A percentile compares a stretch with the other conserved stretches of the same genome.
phyloP scores from a whole-genome alignment of 176 grass and related monocot species.

The Oryza punctata region DNA sequence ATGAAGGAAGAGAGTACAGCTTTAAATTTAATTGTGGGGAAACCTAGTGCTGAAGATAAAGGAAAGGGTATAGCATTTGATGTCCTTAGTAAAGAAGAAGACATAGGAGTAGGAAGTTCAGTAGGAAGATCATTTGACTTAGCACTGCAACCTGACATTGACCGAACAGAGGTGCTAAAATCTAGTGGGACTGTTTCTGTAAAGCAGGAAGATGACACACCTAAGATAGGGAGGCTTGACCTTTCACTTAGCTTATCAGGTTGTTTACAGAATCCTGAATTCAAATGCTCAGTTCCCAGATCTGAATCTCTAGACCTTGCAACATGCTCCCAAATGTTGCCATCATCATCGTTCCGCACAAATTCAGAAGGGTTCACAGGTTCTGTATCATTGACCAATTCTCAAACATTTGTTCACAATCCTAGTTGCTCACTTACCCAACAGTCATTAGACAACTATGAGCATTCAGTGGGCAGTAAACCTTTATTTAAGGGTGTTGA shows the following conservation, averaged over 20 bases:
- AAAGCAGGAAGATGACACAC: conserved; percentile 48
- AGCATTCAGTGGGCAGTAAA: conserved; percentile 69
- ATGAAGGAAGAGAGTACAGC: conserved; percentile 40
- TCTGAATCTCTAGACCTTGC: conserved; percentile 40
- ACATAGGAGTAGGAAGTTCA: conserved; percentile 28
- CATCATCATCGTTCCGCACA: conserved; percentile 54
- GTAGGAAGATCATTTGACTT: conserved; percentile 59
- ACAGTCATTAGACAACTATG: conserved; percentile 69
- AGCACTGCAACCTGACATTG: conserved; percentile 44
- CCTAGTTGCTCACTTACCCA: conserved; percentile 80
- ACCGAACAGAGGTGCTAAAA: conserved; percentile 33
- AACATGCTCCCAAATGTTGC: conserved; percentile 49
- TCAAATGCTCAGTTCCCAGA: conserved; percentile 36
- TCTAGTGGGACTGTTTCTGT: conserved; percentile 22
- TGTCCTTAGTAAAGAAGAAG: conserved; percentile 37
- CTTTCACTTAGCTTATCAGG: conserved; percentile 83
- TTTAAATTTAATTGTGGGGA: conserved; percentile 47
- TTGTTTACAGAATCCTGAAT: conserved; percentile 52
- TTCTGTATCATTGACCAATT: conserved; percentile 60
- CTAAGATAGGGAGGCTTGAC: conserved; percentile 72
- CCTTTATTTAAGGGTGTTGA: conserved; percentile 66
- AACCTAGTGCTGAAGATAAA: conserved; percentile 59
- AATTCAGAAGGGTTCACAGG: conserved; percentile 61
- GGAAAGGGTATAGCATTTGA: conserved; percentile 69
- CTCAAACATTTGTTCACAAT: conserved; percentile 61